Evolutionary conservation across 108 stramenopile genomes (phyloP), one percentile per base, ranked within the genome.

Genomic region (Stephanodiscus minutulus): DNA sequence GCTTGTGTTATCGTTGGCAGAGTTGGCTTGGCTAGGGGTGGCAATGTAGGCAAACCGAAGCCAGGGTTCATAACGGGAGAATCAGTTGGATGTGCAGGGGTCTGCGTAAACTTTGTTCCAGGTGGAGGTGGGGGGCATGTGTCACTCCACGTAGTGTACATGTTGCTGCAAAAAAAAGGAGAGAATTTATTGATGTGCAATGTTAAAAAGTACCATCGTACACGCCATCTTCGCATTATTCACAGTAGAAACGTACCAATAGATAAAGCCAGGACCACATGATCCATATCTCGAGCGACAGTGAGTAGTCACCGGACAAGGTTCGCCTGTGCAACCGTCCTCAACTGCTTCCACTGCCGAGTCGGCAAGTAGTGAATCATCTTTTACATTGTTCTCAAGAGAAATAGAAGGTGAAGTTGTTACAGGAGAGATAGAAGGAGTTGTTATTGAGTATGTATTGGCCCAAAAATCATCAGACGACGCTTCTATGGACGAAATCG

Each of bases 181-280:
- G 24, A 27, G 11, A 27, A 27, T n/a, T n/a, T 9, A 20, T 8
- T 3, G 12, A 24, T 22, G 27, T 25, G 27, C 52, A 5, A 27
- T 53, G 22, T 8, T 1, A 24, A 53, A 27, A 5, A 21, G 3
- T 13, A 3, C 13, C 11, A 41, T 6, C 7, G 35, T 41, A 9
- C 11, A 12, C 10, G 39, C 15, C 12, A 44, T 44, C 43, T 44
- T 15, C 43, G 43, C 13, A 44, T 44, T 53, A 53, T 11, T 53
- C 0, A 9, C 7, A 52, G 11, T 17, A 27, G 18, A 58, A 22
- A 24, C 64, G 48, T 74, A 59, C 33, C 73, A 75, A 36, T 75
- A 75, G n/a, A 75, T 75, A 12, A 75, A 75, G 33, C 74, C 74
- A 24, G 74, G 74, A 2, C 74, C 74, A 43, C 74, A 75, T 24